Evolutionary conservation across 2,329 filamentous ascomycete species (phyloP).

Genomic region (Aspergillus sp.): DNA sequence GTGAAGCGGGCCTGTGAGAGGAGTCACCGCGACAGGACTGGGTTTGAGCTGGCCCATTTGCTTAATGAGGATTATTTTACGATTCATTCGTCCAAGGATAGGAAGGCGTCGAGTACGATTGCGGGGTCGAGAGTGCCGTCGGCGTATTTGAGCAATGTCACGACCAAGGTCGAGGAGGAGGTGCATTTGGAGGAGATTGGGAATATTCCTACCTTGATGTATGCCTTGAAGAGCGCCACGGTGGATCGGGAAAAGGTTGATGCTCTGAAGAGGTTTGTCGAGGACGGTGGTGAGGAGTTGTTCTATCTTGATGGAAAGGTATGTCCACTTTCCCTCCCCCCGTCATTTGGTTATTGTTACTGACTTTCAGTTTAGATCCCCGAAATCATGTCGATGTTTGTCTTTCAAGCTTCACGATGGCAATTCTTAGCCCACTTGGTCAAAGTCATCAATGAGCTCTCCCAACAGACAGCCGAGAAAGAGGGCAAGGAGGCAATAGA

Average conservation of each 20-base stretch:
- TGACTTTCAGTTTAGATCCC: slow-evolving; percentile 55
- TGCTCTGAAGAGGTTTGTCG: slow-evolving; percentile 75
- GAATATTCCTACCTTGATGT: slow-evolving; percentile 66
- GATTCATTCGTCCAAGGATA: slow-evolving; percentile 55
- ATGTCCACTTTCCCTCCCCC: neutral
- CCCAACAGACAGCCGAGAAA: slow-evolving; percentile 40
- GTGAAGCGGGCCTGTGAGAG: slow-evolving; percentile 52
- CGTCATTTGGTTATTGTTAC: neutral
- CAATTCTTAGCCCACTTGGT: slow-evolving; percentile 69
- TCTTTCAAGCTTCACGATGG: slow-evolving; percentile 83
- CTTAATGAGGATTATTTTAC: slow-evolving; percentile 77
- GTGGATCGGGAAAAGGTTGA: slow-evolving; percentile 93
- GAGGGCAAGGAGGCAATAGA: slow-evolving; percentile 39
- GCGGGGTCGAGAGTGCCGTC: slow-evolving; percentile 23
- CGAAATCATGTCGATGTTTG: slow-evolving; percentile 76
- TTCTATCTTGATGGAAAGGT: slow-evolving; percentile 64
- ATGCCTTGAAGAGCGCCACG: slow-evolving; percentile 60
- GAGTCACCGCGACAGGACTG: slow-evolving; percentile 27
- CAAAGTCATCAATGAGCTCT: slow-evolving; percentile 54
- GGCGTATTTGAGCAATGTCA: slow-evolving; percentile 29
- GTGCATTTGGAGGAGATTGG: slow-evolving; percentile 49
- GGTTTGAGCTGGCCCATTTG: slow-evolving; percentile 51
- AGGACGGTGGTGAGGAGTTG: slow-evolving; percentile 70
- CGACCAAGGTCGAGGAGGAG: slow-evolving; percentile 41
- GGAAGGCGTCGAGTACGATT: slow-evolving; percentile 38